A percentile compares a stretch with the other conserved stretches of the same genome.
These are phyloP conservation scores for Papilionanthe hybrid DNA, from an alignment of 116 monocot species.

Conservation along the genomic window DNA sequence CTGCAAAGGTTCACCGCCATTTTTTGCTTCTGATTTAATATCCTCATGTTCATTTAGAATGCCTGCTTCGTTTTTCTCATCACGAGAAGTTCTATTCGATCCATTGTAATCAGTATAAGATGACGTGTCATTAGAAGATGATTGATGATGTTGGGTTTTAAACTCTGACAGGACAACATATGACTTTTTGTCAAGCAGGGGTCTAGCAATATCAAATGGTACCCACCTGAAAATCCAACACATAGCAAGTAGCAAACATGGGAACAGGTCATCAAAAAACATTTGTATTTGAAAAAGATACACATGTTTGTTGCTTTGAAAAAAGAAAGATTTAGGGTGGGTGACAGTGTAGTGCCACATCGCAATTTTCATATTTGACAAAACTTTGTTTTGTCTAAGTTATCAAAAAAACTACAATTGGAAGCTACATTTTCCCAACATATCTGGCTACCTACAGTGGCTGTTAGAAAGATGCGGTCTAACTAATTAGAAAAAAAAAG, in stretches of 20 bases:
- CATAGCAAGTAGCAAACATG: neutral
- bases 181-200: slow-evolving; percentile 61
- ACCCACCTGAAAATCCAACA: slow-evolving; percentile 68
- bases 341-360: no score
- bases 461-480: no score
- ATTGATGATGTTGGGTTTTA: slow-evolving; percentile 10
- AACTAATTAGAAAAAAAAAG: no score
- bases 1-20: neutral
- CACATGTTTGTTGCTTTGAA: neutral
- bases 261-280: neutral
- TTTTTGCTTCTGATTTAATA: slow-evolving; percentile 20
- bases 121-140: neutral
- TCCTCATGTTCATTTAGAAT: slow-evolving; percentile 12
- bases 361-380: no score
- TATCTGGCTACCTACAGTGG: no score
- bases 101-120: slow-evolving; percentile 9
- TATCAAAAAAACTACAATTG: no score
- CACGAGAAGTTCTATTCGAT: slow-evolving; percentile 15
- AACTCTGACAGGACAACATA: slow-evolving; percentile 80
- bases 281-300: neutral
- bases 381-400: no score
- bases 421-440: no score
- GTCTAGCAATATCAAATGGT: slow-evolving; percentile 54
- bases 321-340: neutral
- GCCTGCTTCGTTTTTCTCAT: slow-evolving; percentile 34